These are phyloP conservation scores for Zea mays DNA, from an alignment of 176 grass and related monocot genomes.

Conservation along the genomic window Zm-B73-REFERENCE-NAM-5.0 NC_050103.1:43404001-43404500, in stretches of 20 bases:
- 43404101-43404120: conserved; percentile 92
- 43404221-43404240: conserved; percentile 20
- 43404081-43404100: conserved; percentile 86
- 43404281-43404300: background rate
- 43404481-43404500: no score
- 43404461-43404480: no score
- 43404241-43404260: conserved; percentile 9
- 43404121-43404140: conserved; percentile 88
- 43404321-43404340: background rate
- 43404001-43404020: conserved; percentile 25
- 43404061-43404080: conserved; percentile 76
- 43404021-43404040: conserved; percentile 17
- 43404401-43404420: no score
- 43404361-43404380: no score
- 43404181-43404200: conserved; percentile 92
- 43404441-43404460: no score
- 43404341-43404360: conserved; percentile 2
- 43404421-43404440: no score
- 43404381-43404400: no score
- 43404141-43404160: conserved; percentile 94
- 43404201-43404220: conserved; percentile 23
- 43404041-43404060: conserved; percentile 18
- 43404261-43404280: background rate
- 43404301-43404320: conserved; percentile 6
- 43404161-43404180: conserved; percentile 95